Base-by-base conservation (phyloP, 257 asterid genomes). In the Ophiorrhiza pumila region DNA sequence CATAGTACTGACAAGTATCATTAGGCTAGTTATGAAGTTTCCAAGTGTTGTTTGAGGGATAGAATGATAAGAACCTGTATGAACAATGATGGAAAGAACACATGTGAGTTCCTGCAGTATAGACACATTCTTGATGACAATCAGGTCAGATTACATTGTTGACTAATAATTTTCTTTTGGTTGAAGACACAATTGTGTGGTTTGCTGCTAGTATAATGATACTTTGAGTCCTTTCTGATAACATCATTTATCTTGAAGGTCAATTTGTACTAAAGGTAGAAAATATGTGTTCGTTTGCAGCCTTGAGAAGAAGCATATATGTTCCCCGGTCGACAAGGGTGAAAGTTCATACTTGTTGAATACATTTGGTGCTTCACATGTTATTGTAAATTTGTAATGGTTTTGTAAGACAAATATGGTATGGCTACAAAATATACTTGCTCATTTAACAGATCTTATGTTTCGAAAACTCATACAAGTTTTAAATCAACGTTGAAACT, bases 301-400 rank as follows among this genome's bases (percentile, higher is more conserved):
- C 32, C 37, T 59, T 45, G 49, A 60, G 59, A 45, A 60, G 69
- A 31, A 31, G 60, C 57, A 72, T 8, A 56, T 46, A 29, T 52
- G 78, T 65, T 66, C 60, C 78, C 65, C 31, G 39, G 50, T 66
- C 65, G 65, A 47, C 65, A 42, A 39, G 41, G 39, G 17, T 7
- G n/a, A 10, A 9, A 50, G 45, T 15, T 53, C 56, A 29, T 49
- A 55, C 31, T 15, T 37, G 11, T 43, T 43, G 32, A 50, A 39
- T n/a, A 42, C 31, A 25, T 34, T 67, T 67, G 68, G 52, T 56
- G 27, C 68, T 42, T 17, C 69, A 74, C 78, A 43, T 45, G 68
- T 32, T 43, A 14, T 17, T 65, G 71, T 65, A 42, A 35, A 27
- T 22, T 31, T 65, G 73, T 56, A 11, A 55, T 14, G 37, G 72